Conservation (phyloP, 768 basidiomycete species). For the Termitomyces sp. region DNA sequence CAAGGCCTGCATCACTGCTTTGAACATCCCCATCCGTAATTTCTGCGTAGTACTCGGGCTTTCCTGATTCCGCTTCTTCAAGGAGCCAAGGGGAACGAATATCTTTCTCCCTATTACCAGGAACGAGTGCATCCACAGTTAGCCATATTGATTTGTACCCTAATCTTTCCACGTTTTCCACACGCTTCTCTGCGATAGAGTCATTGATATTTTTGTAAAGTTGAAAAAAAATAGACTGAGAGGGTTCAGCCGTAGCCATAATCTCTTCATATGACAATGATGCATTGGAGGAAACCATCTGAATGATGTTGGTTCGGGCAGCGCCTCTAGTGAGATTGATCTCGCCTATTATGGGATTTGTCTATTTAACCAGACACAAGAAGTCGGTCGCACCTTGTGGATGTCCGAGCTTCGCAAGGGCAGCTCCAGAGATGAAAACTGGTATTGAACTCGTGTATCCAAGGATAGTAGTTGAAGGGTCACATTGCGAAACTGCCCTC, state of each 20-base stretch:
- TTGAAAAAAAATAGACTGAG: constrained; percentile 74
- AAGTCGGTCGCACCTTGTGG: constrained; percentile 45
- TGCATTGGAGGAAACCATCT: constrained; percentile 81
- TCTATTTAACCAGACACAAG: neutral
- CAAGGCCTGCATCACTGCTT: constrained; percentile 36
- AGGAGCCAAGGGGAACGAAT: constrained; percentile 50
- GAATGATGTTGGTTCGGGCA: constrained; percentile 62
- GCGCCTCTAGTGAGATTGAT: constrained; percentile 73
- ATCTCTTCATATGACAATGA: constrained; percentile 64
- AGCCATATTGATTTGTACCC: constrained; percentile 89
- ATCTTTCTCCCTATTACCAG: constrained; percentile 77
- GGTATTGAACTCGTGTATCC: constrained; percentile 70
- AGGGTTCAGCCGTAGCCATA: constrained; percentile 44
- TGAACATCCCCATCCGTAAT: constrained; percentile 25
- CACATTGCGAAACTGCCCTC: constrained; percentile 55
- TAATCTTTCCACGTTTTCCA: constrained; percentile 62
- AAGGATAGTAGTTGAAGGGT: constrained; percentile 70
- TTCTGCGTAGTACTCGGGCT: constrained; percentile 19
- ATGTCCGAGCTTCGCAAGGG: constrained; percentile 82
- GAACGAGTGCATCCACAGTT: constrained; percentile 85
- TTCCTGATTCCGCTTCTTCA: constrained; percentile 51
- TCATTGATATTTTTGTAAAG: constrained; percentile 80
- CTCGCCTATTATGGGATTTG: constrained; percentile 48
- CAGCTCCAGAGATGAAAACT: constrained; percentile 79
- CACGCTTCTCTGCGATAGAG: constrained; percentile 56